These are phyloP conservation scores for Camellia japonica DNA, from an alignment of 148 eudicot genomes.

Conservation along the genomic window DNA sequence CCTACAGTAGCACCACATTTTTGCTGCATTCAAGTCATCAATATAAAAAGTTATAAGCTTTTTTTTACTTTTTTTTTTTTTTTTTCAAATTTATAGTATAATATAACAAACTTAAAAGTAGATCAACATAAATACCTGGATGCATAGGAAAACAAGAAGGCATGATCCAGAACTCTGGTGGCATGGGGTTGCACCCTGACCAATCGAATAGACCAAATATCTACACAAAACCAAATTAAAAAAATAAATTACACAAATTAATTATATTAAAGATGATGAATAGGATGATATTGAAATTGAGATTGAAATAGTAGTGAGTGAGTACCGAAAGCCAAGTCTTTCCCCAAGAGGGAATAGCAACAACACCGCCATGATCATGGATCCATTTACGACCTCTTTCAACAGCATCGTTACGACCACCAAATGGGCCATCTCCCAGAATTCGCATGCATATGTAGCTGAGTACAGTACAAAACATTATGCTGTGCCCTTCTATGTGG, in stretches of 20 bases:
- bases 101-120: no score
- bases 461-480: neutral
- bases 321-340: slow-evolving; percentile 39
- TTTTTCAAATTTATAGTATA: no score
- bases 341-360: slow-evolving; percentile 40
- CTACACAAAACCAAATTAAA: neutral
- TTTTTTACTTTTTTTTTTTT: no score
- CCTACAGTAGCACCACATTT: slow-evolving; percentile 28
- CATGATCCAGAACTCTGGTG: slow-evolving; percentile 39
- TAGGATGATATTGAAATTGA: no score
- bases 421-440: neutral
- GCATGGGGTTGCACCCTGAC: slow-evolving; percentile 38
- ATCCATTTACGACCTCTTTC: slow-evolving; percentile 7
- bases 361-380: slow-evolving; percentile 4
- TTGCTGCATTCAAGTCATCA: slow-evolving; percentile 9
- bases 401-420: neutral
- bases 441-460: slow-evolving; percentile 8
- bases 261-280: neutral
- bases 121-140: slow-evolving; percentile 24
- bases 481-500: slow-evolving; percentile 1
- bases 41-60: no score
- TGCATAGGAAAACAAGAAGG: slow-evolving; percentile 35
- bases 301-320: neutral
- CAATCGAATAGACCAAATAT: slow-evolving; percentile 11
- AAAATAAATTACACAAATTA: neutral